Conservation (phyloP, 1,139 yeast genomes). For the Blastobotrys arbuscula region DNA sequence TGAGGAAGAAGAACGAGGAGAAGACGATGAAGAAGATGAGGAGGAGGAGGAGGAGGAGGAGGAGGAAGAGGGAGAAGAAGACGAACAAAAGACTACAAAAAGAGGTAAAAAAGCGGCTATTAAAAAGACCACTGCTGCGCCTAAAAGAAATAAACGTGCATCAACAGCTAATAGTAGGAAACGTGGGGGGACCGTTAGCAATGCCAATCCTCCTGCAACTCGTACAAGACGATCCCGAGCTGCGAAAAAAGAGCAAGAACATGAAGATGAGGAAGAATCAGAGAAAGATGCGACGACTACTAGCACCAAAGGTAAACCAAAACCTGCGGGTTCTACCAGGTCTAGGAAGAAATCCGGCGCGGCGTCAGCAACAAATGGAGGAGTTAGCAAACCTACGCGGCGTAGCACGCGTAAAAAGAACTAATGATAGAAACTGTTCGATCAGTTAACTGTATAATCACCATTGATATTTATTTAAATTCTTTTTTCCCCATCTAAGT, state of each 20-base stretch:
- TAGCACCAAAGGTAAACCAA: conserved; percentile 3
- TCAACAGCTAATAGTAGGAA: conserved; percentile 9
- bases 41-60: conserved; percentile 18
- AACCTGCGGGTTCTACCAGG: not conserved
- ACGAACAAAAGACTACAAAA: conserved; percentile 14
- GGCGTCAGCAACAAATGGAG: conserved; percentile 3
- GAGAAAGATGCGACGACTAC: not conserved
- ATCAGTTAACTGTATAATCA: not conserved
- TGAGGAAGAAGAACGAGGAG: conserved; percentile 3
- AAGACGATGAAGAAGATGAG: conserved; percentile 5
- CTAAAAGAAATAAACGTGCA: conserved; percentile 11
- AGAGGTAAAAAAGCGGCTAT: conserved; percentile 1
- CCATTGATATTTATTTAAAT: not conserved
- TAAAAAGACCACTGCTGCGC: too few relatives aligned
- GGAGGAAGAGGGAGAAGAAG: conserved; percentile 15
- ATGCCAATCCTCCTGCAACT: conserved; percentile 9
- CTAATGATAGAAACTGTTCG: not conserved
- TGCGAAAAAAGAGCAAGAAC: conserved; percentile 13
- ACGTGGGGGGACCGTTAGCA: conserved; percentile 8
- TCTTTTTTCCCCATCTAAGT: not conserved
- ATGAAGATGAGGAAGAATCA: not conserved
- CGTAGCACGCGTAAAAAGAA: conserved; percentile 23
- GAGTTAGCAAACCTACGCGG: conserved; percentile 13
- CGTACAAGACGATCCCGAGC: conserved; percentile 12
- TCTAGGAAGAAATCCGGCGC: conserved; percentile 4